Percentiles rank a stretch among this genome's conserved stretches.
Evolutionary conservation across 441 rosid species (phyloP).

Genomic region (Pelargonium hybrid): DNA sequence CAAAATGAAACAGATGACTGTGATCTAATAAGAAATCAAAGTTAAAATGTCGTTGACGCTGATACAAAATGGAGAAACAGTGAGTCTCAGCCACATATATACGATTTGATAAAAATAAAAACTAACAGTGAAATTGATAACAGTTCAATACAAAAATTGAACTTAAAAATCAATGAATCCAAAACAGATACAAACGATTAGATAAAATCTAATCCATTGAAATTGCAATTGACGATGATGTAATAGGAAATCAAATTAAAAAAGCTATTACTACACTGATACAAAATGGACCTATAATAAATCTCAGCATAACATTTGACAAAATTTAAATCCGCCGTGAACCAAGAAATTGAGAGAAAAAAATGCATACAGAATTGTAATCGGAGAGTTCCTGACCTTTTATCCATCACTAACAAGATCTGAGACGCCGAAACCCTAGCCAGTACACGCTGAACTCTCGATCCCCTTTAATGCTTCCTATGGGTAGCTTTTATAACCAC

Average conservation of each 20-base stretch:
- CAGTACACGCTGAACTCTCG: not conserved
- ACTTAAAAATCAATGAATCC: not conserved
- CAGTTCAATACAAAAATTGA: too few species aligned
- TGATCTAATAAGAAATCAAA: not conserved
- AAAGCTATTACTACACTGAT: too few species aligned
- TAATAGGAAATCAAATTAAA: too few species aligned
- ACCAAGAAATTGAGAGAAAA: not conserved
- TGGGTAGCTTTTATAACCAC: not conserved
- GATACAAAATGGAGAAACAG: not conserved
- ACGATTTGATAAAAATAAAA: too few species aligned
- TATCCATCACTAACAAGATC: not conserved
- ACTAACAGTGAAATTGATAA: too few species aligned
- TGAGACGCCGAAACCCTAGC: not conserved
- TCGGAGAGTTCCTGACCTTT: not conserved
- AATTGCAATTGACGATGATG: not conserved
- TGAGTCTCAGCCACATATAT: too few species aligned
- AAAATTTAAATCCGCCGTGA: not conserved
- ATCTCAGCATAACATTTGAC: too few species aligned
- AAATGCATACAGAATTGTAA: not conserved
- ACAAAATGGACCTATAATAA: too few species aligned
- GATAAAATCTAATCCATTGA: not conserved
- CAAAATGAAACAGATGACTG: not conserved
- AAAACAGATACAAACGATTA: not conserved
- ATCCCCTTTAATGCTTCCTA: not conserved
- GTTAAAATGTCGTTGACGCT: not conserved